These are phyloP conservation scores for Backusella psychrophila DNA, from an alignment of 192 early-diverging fungal genomes.

Conservation along the genomic window DNA sequence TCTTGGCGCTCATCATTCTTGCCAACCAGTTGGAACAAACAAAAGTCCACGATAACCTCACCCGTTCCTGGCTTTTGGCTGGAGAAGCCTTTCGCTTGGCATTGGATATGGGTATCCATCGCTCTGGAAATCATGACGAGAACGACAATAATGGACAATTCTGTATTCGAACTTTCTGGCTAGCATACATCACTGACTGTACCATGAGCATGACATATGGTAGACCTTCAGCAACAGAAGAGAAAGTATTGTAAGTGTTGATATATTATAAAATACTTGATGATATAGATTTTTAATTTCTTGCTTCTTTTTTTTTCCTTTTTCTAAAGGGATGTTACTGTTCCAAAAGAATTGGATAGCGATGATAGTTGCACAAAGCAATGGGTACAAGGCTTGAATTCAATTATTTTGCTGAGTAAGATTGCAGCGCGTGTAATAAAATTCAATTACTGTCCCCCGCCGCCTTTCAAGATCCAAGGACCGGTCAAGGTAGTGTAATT, in stretches of 20 bases:
- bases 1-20: slow-evolving; percentile 61
- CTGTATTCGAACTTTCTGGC: slow-evolving; percentile 68
- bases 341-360: slow-evolving; percentile 7
- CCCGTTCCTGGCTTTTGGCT: slow-evolving; percentile 61
- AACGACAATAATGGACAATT: slow-evolving; percentile 34
- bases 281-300: background rate
- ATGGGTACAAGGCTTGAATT: slow-evolving; percentile 33
- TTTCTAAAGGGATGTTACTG: slow-evolving; percentile 9
- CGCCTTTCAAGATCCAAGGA: background rate
- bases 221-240: slow-evolving; percentile 46
- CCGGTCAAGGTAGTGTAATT: background rate
- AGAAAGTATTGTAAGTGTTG: slow-evolving; percentile 36
- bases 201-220: slow-evolving; percentile 64
- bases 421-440: slow-evolving; percentile 46
- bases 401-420: slow-evolving; percentile 39
- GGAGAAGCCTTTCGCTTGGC: slow-evolving; percentile 72
- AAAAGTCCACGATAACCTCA: slow-evolving; percentile 38
- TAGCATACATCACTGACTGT: slow-evolving; percentile 63
- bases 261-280: background rate
- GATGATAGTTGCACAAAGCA: slow-evolving; percentile 30
- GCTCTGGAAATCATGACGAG: slow-evolving; percentile 17
- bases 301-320: background rate
- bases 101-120: slow-evolving; percentile 75
- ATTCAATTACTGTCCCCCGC: slow-evolving; percentile 38
- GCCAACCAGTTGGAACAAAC: slow-evolving; percentile 59